Evolutionary conservation across 306 rosid genomes (phyloP), one percentile per base, ranked within the genome.

Genomic region (Cicer chorassanicum): DNA sequence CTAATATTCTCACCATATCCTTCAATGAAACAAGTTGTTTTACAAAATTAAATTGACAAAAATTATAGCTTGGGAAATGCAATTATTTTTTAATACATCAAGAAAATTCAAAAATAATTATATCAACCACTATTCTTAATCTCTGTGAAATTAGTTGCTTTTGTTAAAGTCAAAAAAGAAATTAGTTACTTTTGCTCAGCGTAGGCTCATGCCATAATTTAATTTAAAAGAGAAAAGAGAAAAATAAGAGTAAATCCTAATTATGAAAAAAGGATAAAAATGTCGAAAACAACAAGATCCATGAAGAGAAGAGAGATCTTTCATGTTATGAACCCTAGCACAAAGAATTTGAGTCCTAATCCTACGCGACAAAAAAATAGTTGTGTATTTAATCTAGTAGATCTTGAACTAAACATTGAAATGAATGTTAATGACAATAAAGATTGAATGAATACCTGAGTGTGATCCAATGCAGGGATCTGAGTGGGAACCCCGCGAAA

Each of bases 381-480:
- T 11, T 24, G 34, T 34, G 14, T n/a, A 29, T 29, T 0, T 3
- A 29, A 29, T 29, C 34, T 29, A 29, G 4, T 29, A 66, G 81
- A 77, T 77, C 81, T 68, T 77, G 2, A 45, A 56, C 7, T 6
- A 9, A 77, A n/a, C 1, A 54, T 12, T 19, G 7, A 36, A 7
- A 34, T 36, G 61, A 68, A 67, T 21, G 11, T 3, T 1, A n/a
- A 76, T 54, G 12, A 14, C 0, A 44, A 8, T 1, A 8, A 43
- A 41, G 7, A 42, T 1, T 1, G 65, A 66, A 55, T 5, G 45
- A 34, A 18, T 78, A 68, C 81, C 81, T 78, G 70, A 19, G 44
- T 68, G 64, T 39, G 44, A 78, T 46, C 49, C 10, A 77, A 64
- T 69, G 68, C 51, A 77, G 18, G 68, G 81, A 68, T 68, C 81